A percentile compares a stretch with the other conserved stretches of the same genome.
These are phyloP conservation scores for Citeromyces nyonsensis DNA, from an alignment of 805 yeast species.

Conservation along the genomic window DNA sequence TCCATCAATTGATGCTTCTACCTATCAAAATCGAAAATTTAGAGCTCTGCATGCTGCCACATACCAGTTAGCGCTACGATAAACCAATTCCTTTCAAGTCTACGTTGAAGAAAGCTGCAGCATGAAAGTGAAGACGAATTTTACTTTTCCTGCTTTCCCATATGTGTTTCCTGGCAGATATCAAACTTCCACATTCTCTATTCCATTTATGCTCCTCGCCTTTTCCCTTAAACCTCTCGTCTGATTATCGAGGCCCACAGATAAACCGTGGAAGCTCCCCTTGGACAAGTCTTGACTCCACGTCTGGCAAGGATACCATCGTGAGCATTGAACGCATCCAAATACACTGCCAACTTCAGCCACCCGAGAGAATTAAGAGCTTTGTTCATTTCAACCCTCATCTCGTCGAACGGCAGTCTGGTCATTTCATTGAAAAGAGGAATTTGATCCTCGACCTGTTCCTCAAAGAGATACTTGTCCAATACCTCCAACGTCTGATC, in stretches of 20 bases:
- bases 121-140: too few relatives aligned
- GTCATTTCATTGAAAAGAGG: constrained; percentile 6
- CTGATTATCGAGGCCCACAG: constrained; percentile 24
- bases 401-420: constrained; percentile 10
- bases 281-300: constrained; percentile 34
- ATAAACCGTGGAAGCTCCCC: constrained; percentile 33
- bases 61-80: too few relatives aligned
- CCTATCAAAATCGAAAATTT: too few relatives aligned
- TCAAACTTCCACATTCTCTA: too few relatives aligned
- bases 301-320: constrained; percentile 75
- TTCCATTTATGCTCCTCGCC: not conserved
- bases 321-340: constrained; percentile 69
- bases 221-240: constrained; percentile 3
- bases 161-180: too few relatives aligned
- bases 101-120: too few relatives aligned
- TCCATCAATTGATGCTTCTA: too few relatives aligned
- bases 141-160: too few relatives aligned
- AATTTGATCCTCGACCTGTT: not conserved
- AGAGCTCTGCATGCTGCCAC: too few relatives aligned
- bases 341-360: constrained; percentile 62
- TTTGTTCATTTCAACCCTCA: constrained; percentile 19
- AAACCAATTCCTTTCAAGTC: too few relatives aligned
- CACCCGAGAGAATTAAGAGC: constrained; percentile 53
- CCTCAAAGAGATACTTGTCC: not conserved
- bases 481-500: not conserved